phyloP scores from a whole-genome alignment of 352 stramenopile genomes.

The Blastocystis sp. region DNA sequence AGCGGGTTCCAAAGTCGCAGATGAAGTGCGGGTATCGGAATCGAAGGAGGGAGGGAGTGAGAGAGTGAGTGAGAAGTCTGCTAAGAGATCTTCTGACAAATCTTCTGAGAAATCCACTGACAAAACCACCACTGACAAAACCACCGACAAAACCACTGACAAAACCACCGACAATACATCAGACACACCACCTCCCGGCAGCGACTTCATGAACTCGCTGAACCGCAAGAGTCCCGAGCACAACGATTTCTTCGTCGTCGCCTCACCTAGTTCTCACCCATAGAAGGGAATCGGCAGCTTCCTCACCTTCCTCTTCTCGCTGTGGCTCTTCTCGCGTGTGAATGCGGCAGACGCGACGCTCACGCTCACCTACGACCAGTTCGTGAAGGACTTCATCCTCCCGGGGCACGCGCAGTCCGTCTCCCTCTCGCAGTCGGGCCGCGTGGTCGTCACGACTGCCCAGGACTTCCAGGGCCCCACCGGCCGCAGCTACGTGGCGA shows the following conservation, averaged over 20 bases:
- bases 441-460: not conserved
- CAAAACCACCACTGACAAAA: no score
- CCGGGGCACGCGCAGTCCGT: not conserved
- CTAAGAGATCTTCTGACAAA: not conserved
- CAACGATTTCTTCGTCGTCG: not conserved
- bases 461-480: not conserved
- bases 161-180: no score
- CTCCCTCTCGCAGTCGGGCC: not conserved
- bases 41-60: not conserved
- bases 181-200: no score
- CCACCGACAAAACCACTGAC: no score
- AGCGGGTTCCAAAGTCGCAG: not conserved
- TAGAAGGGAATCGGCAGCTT: not conserved
- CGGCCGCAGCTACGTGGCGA: not conserved
- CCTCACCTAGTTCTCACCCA: not conserved
- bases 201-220: not conserved
- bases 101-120: not conserved
- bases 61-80: not conserved
- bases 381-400: slow-evolving; percentile 24
- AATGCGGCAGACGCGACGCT: not conserved
- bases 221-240: not conserved
- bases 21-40: not conserved
- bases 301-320: not conserved
- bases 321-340: not conserved
- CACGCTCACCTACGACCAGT: not conserved